Evolutionary conservation across 2,329 filamentous ascomycete species (phyloP).

Genomic region (Calonectria naviculata): DNA sequence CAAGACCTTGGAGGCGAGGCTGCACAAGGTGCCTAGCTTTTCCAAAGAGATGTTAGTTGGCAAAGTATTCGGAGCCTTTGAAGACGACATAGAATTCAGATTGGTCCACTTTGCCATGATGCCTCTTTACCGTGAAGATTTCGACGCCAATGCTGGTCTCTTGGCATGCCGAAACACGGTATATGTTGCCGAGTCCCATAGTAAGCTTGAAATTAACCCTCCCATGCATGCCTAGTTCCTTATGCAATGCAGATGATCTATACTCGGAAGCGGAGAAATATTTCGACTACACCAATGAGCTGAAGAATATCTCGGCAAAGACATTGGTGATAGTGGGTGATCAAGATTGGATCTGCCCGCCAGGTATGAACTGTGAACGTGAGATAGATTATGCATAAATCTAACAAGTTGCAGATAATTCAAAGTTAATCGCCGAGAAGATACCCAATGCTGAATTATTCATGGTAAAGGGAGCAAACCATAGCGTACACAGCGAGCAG

Average conservation of each 20-base stretch:
- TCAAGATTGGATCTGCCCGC: slow-evolving; percentile 32
- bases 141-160: slow-evolving; percentile 23
- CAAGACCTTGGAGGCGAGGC: slow-evolving; percentile 17
- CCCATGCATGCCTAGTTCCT: background rate
- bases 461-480: slow-evolving; percentile 28
- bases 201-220: slow-evolving; percentile 6
- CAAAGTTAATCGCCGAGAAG: slow-evolving; percentile 17
- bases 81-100: slow-evolving; percentile 24
- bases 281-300: slow-evolving; percentile 25
- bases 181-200: slow-evolving; percentile 33
- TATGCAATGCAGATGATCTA: slow-evolving; percentile 19
- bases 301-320: slow-evolving; percentile 16
- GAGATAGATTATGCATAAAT: no score
- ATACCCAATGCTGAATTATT: slow-evolving; percentile 22
- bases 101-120: slow-evolving; percentile 34
- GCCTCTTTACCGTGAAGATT: slow-evolving; percentile 29
- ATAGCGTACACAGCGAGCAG: slow-evolving; percentile 29
- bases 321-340: slow-evolving; percentile 30
- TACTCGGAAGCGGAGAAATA: slow-evolving; percentile 30
- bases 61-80: slow-evolving; percentile 31
- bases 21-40: slow-evolving; percentile 26
- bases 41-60: slow-evolving; percentile 26
- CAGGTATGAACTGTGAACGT: background rate
- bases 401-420: slow-evolving; percentile 21
- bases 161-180: slow-evolving; percentile 18